Evolutionary conservation across 176 grass and related monocot genomes (phyloP), one percentile per base, ranked within the genome.

Genomic region (Rhynchospora tenuis): DNA sequence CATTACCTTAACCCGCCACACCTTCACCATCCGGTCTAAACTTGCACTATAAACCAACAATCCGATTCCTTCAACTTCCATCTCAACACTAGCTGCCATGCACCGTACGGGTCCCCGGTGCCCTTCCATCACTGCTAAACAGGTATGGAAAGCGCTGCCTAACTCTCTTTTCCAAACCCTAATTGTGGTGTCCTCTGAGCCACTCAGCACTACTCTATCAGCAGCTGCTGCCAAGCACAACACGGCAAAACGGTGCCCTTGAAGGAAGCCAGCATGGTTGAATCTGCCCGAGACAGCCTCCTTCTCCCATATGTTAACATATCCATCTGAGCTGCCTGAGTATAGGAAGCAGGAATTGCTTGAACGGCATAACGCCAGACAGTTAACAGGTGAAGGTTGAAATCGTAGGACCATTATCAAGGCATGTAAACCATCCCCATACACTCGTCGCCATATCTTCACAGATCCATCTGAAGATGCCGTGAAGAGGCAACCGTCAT

Each of bases 241-340:
- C 6, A 97, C 94, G 0, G 88, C 94, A 0, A 94, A 89, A 10
- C 92, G 85, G 73, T 97, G 94, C 9, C 94, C 94, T 74, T 92
- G 89, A 28, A 97, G 92, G 83, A 87, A 88, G 0, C 94, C 94
- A 1, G 81, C 88, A 84, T 92, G 90, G 51, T 82, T 87, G 3
- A 89, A 93, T 17, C 94, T 22, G 52, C 92, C 94, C 2, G 67
- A 88, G 8, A 64, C 81, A 2, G 92, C 88, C 90, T 92, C 90
- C 90, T 97, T 94, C 51, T 97, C 94, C 92, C 92, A 97, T 61
- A 97, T 83, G 83, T 91, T 94, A 0, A 97, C 95, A 85, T 97
- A 91, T 0, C 95, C 95, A 59, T 97, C 92, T 3, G 95, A 94
- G 0, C 88, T 90, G 0, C 92, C 95, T 11, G 92, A 90, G 86